Base-by-base conservation (phyloP, 2,329 filamentous ascomycete genomes). In the Camillea tinctor region DNA sequence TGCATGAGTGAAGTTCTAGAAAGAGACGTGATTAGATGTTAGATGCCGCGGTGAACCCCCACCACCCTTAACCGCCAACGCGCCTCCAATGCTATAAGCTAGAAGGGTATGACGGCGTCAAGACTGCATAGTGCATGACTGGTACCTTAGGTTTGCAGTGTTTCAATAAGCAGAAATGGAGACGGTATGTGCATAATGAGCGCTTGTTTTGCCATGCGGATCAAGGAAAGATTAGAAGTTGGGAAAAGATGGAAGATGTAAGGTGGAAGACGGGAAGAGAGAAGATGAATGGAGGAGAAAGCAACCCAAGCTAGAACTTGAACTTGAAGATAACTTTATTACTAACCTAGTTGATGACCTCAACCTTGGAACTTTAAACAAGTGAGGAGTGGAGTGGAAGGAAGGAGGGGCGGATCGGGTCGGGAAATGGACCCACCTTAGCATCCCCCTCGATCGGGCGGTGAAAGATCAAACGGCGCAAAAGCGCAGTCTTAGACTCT, bases 361-460 rank as follows among this genome's bases (percentile, higher is more conserved):
- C n/a, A n/a, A n/a, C n/a, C n/a, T n/a, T n/a, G n/a, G n/a, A n/a
- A n/a, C n/a, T n/a, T n/a, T n/a, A n/a, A n/a, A n/a, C n/a, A n/a
- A n/a, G n/a, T n/a, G n/a, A n/a, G n/a, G n/a, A n/a, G n/a, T n/a
- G n/a, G n/a, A n/a, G n/a, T n/a, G n/a, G n/a, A n/a, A n/a, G n/a
- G n/a, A n/a, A n/a, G n/a, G n/a, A n/a, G n/a, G n/a, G n/a, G n/a
- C n/a, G n/a, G n/a, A n/a, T n/a, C n/a, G n/a, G n/a, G n/a, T n/a
- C n/a, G n/a, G n/a, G n/a, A n/a, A n/a, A n/a, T n/a, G n/a, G n/a
- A n/a, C n/a, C n/a, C n/a, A n/a, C n/a, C n/a, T n/a, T n/a, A n/a
- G n/a, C n/a, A n/a, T n/a, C n/a, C n/a, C n/a, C n/a, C 26, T 59
- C 58, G 66, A 55, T 61, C 59, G 54, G 60, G 64, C 64, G 64